Conservation (phyloP, 768 basidiomycete species). For the Trametes punicea region DNA sequence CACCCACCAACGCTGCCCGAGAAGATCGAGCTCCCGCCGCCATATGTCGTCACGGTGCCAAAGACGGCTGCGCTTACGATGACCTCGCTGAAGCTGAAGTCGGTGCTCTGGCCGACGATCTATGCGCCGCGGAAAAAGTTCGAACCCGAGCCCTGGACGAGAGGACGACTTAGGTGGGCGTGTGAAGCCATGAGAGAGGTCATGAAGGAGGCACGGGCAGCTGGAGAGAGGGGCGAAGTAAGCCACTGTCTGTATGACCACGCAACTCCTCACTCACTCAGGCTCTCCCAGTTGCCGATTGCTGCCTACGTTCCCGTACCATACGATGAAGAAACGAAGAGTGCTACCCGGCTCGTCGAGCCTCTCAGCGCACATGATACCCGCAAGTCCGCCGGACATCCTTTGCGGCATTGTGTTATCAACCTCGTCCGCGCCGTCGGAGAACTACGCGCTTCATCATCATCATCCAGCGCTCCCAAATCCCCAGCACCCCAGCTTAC, state of each 20-base stretch:
- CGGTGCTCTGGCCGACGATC: conserved; percentile 81
- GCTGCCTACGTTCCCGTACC: conserved; percentile 66
- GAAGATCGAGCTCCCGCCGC: conserved; percentile 43
- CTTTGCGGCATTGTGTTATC: conserved; percentile 81
- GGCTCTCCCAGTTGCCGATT: conserved; percentile 70
- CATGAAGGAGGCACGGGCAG: conserved; percentile 46
- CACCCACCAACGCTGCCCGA: conserved; percentile 48
- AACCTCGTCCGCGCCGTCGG: conserved; percentile 70
- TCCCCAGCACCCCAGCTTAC: conserved; percentile 5
- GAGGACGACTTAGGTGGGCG: conserved; percentile 71
- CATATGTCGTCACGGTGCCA: conserved; percentile 64
- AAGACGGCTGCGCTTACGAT: conserved; percentile 62
- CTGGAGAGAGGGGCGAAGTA: conserved; percentile 58
- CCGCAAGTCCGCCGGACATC: conserved; percentile 62
- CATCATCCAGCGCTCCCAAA: conserved; percentile 1
- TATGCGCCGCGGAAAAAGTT: conserved; percentile 68
- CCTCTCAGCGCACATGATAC: conserved; percentile 67
- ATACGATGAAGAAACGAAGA: conserved; percentile 33
- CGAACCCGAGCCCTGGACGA: conserved; percentile 65
- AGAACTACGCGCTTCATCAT: conserved; percentile 45
- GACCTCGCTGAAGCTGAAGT: conserved; percentile 62
- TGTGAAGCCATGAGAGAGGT: conserved; percentile 58
- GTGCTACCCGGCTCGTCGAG: conserved; percentile 17
- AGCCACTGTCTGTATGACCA: not conserved
- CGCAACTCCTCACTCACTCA: not conserved